Evolutionary conservation across 768 basidiomycete species (phyloP), one percentile per base, ranked within the genome.

Genomic region (Leccinum sublutescens): DNA sequence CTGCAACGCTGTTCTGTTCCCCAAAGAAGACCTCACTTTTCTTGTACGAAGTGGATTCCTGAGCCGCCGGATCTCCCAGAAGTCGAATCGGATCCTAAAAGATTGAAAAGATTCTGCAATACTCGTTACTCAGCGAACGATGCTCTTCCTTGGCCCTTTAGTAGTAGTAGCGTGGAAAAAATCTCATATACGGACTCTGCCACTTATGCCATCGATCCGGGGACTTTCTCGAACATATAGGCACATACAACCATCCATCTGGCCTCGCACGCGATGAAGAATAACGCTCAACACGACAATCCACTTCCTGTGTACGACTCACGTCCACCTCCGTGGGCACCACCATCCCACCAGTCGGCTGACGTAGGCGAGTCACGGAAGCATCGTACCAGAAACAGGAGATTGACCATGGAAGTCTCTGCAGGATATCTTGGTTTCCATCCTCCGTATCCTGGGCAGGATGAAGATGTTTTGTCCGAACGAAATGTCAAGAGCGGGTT

Each of bases 341-440:
- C 87, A 3, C 82, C 80, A 61, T 77, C 83, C 1, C 89, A 91
- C 74, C 74, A 69, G 10, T 77, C 82, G 36, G 88, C 86, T 27
- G 90, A 92, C 71, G 76, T 92, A 53, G 91, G 91, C 85, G 60
- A 56, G 80, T 68, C 31, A 15, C 45, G 4, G 48, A 45, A 8
- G 19, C 27, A 27, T 38, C 8, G 10, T 27, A 47, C 11, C 8
- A 2, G 45, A 19, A 5, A 3, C 25, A 14, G 4, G 6, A 38
- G 14, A 15, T 55, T 60, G 19, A 63, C 19, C 1, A 4, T 21
- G 1, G 4, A 36, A 0, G 29, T 3, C 3, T 11, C 34, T 3
- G 3, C 56, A 93, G 91, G 91, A 17, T 91, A 88, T 70, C 77
- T 81, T 56, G 89, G 89, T 11, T 92, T 88, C 64, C 79, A 86